Conservation (phyloP, 1,284 basidiomycete species). For the Bjerkandera adusta region DNA sequence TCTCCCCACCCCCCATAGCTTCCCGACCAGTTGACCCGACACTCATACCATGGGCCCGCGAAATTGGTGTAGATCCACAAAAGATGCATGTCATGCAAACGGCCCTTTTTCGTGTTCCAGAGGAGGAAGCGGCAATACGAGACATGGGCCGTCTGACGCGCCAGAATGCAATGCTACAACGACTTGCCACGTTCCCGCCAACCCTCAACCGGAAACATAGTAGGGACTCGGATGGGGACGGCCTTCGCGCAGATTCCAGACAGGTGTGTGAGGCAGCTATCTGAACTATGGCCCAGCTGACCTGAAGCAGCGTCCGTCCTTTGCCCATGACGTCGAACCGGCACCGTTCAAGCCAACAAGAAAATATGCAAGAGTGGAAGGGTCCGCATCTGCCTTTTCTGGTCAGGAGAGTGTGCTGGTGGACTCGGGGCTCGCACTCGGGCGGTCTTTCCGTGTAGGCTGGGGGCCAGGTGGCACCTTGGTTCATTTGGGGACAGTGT, state of each 20-base stretch:
- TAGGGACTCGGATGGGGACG: slow-evolving; percentile 72
- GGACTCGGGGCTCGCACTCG: slow-evolving; percentile 85
- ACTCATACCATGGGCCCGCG: slow-evolving; percentile 62
- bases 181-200: slow-evolving; percentile 33
- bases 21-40: slow-evolving; percentile 25
- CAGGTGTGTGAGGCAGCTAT: slow-evolving; percentile 44
- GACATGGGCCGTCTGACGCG: slow-evolving; percentile 34
- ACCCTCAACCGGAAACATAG: slow-evolving; percentile 63
- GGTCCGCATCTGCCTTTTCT: slow-evolving; percentile 57
- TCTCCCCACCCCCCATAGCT: slow-evolving; percentile 25
- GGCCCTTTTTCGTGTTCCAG: slow-evolving; percentile 75
- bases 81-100: slow-evolving; percentile 92
- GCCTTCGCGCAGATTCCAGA: slow-evolving; percentile 58
- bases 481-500: slow-evolving; percentile 74
- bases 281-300: slow-evolving; percentile 4
- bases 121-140: slow-evolving; percentile 64
- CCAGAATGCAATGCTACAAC: slow-evolving; percentile 39
- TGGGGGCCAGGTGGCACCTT: slow-evolving; percentile 86
- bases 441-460: slow-evolving; percentile 86
- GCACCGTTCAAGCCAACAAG: slow-evolving; percentile 63
- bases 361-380: slow-evolving; percentile 69
- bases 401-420: slow-evolving; percentile 65
- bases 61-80: slow-evolving; percentile 73
- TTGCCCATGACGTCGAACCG: slow-evolving; percentile 68
- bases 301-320: slow-evolving; percentile 62